Evolutionary conservation across 2,329 filamentous ascomycete species (phyloP).

Genomic region (Fusarium chlamydosporum): DNA sequence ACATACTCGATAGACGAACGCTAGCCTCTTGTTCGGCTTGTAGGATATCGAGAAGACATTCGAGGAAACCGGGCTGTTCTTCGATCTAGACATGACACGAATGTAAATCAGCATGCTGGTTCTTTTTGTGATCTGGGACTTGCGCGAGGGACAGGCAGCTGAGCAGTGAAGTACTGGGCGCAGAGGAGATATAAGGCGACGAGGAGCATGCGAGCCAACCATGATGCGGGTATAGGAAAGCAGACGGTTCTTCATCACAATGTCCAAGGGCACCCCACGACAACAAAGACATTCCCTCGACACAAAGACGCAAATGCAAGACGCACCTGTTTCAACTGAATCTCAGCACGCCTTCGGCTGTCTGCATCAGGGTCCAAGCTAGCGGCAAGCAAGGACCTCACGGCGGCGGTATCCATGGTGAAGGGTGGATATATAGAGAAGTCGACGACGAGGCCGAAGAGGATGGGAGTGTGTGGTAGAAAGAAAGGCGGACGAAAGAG

Average conservation of each 20-base stretch:
- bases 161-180: slow-evolving; percentile 25
- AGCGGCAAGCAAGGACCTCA: slow-evolving; percentile 82
- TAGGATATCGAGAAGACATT: slow-evolving; percentile 90
- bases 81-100: slow-evolving; percentile 75
- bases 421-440: slow-evolving; percentile 38
- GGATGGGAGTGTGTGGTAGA: slow-evolving; percentile 44
- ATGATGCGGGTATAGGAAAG: slow-evolving; percentile 4
- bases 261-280: slow-evolving; percentile 10
- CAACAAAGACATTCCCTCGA: slow-evolving; percentile 20
- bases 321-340: slow-evolving; percentile 84
- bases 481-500: slow-evolving; percentile 43
- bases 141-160: slow-evolving; percentile 40
- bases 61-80: slow-evolving; percentile 88
- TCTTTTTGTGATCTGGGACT: slow-evolving; percentile 9
- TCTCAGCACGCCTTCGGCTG: slow-evolving; percentile 80
- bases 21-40: slow-evolving; percentile 88
- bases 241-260: background rate
- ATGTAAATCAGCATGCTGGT: slow-evolving; percentile 41
- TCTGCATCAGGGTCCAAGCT: slow-evolving; percentile 82
- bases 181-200: slow-evolving; percentile 22
- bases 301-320: slow-evolving; percentile 27
- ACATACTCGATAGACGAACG: slow-evolving; percentile 89
- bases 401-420: slow-evolving; percentile 79
- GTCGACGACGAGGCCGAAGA: slow-evolving; percentile 49
- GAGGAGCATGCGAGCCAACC: slow-evolving; percentile 5